phyloP scores from a whole-genome alignment of 768 basidiomycete species.

The Royoungia palumana region DNA sequence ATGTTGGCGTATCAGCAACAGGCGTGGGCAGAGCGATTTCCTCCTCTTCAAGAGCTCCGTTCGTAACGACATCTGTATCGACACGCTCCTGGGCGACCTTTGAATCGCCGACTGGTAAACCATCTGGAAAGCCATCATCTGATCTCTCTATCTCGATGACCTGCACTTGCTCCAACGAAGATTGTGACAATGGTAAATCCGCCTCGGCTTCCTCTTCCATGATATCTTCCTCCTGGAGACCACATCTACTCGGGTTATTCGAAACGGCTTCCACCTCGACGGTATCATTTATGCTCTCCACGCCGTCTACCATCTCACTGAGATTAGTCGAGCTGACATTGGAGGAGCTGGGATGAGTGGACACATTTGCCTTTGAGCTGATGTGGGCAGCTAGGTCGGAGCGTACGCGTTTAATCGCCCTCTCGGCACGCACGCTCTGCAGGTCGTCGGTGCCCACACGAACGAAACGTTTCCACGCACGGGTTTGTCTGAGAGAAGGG shows the following conservation, averaged over 20 bases:
- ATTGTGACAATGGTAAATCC: slow-evolving; percentile 1
- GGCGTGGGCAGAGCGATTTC: slow-evolving; percentile 36
- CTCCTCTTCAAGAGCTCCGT: slow-evolving; percentile 27
- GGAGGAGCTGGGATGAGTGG: slow-evolving; percentile 21
- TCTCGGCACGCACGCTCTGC: slow-evolving; percentile 81
- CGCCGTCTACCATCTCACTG: slow-evolving; percentile 31
- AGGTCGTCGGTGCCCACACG: slow-evolving; percentile 83
- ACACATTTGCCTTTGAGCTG: slow-evolving; percentile 34
- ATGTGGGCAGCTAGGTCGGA: slow-evolving; percentile 80
- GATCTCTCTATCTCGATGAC: slow-evolving; percentile 22
- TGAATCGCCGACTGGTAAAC: slow-evolving; percentile 6
- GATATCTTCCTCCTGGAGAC: slow-evolving; percentile 21
- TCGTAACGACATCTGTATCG: slow-evolving; percentile 24
- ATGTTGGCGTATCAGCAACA: slow-evolving; percentile 32
- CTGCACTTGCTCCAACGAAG: slow-evolving; percentile 8
- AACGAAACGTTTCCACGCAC: slow-evolving; percentile 84
- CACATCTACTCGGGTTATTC: slow-evolving; percentile 15
- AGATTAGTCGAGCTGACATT: slow-evolving; percentile 30
- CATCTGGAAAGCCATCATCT: slow-evolving; percentile 18
- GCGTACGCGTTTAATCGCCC: slow-evolving; percentile 83
- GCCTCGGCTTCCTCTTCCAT: slow-evolving; percentile 24
- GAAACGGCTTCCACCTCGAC: slow-evolving; percentile 20
- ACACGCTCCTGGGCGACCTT: slow-evolving; percentile 9
- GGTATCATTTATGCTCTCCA: slow-evolving; percentile 31
- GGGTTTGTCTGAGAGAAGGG: slow-evolving; percentile 54